These are phyloP conservation scores for Jamesozyma piceae DNA, from an alignment of 805 yeast species.

Conservation along the genomic window DNA sequence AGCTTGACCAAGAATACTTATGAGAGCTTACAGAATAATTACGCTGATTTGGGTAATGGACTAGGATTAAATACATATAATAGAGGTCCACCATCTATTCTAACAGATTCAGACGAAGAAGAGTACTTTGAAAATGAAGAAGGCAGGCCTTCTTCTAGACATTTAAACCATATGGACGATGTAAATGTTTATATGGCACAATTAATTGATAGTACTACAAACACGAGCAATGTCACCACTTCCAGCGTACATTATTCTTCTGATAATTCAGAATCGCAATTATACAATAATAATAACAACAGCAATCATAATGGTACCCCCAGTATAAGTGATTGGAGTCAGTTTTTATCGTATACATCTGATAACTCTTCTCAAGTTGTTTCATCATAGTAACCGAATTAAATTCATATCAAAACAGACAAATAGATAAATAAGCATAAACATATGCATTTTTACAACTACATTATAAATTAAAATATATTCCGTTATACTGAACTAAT, in stretches of 20 bases:
- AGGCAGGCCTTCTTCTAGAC: constrained; percentile 1
- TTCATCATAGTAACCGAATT: background rate
- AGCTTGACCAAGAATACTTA: background rate
- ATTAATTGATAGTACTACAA: constrained; percentile 16
- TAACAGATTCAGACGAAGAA: constrained; percentile 29
- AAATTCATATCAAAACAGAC: too few species aligned
- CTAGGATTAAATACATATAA: constrained; percentile 30
- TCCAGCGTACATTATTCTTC: background rate
- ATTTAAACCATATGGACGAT: constrained; percentile 7
- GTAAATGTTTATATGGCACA: constrained; percentile 23
- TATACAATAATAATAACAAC: background rate
- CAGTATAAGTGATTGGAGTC: background rate
- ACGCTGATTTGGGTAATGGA: constrained; percentile 30
- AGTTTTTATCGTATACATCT: background rate
- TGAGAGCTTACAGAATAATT: constrained; percentile 6
- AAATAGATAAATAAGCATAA: background rate
- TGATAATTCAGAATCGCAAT: constrained; percentile 1
- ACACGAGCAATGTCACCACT: constrained; percentile 1
- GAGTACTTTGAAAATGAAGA: constrained; percentile 12
- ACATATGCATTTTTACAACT: background rate
- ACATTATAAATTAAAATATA: background rate
- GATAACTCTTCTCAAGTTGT: background rate
- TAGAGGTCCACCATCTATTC: constrained; percentile 34
- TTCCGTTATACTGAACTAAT: background rate
- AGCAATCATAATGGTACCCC: background rate